Evolutionary conservation across 2,329 filamentous ascomycete genomes (phyloP).

Genomic region (Alternaria arborescens): DNA sequence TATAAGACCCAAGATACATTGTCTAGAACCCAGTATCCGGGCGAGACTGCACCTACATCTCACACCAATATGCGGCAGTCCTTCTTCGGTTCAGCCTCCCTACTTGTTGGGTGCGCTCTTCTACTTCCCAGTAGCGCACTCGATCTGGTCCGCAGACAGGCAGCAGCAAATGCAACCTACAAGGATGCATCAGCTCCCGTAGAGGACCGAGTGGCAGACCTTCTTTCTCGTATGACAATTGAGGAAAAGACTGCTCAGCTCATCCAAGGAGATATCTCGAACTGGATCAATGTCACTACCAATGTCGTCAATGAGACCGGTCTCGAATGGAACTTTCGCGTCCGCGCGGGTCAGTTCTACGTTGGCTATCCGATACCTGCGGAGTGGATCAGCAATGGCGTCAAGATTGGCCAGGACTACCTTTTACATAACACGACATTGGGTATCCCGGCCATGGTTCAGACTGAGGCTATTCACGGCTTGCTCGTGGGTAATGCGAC

Average conservation of each 20-base stretch:
- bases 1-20: conserved; percentile 24
- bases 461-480: conserved; percentile 78
- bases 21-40: conserved; percentile 3
- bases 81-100: conserved; percentile 14
- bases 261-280: conserved; percentile 71
- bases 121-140: conserved; percentile 28
- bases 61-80: conserved; percentile 2
- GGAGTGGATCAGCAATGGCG: conserved; percentile 68
- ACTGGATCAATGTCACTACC: conserved; percentile 75
- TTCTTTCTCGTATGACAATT: conserved; percentile 76
- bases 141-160: conserved; percentile 38
- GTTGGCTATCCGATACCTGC: conserved; percentile 73
- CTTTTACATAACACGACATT: conserved; percentile 70
- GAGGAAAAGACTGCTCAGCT: conserved; percentile 76
- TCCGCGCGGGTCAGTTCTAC: conserved; percentile 74
- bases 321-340: conserved; percentile 71
- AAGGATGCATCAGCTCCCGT: conserved; percentile 70
- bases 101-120: conserved; percentile 26
- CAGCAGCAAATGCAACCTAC: conserved; percentile 57
- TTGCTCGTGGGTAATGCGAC: conserved; percentile 76
- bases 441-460: conserved; percentile 75
- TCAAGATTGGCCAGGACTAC: conserved; percentile 74
- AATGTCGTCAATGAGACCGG: conserved; percentile 74
- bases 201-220: conserved; percentile 71
- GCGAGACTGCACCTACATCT: conserved; percentile 1